phyloP scores from a whole-genome alignment of 148 eudicot species.

The Amaranthus hypochondriacus region DNA sequence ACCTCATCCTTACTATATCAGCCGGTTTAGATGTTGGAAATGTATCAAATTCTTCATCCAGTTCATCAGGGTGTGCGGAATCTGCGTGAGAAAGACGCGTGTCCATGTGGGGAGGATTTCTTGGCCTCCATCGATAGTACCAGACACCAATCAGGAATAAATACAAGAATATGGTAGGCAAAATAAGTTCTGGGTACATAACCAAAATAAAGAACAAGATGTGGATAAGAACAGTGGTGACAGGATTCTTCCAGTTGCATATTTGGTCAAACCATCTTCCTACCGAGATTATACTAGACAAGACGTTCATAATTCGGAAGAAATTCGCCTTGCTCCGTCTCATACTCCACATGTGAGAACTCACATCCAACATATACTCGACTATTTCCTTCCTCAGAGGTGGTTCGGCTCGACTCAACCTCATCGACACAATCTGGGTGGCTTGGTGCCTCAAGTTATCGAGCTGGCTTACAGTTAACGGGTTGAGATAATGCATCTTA shows the following conservation, averaged over 20 bases:
- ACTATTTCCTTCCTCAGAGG: constrained; percentile 61
- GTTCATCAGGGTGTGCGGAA: constrained; percentile 52
- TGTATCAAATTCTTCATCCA: constrained; percentile 57
- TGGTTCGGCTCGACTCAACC: constrained; percentile 66
- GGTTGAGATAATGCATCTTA: constrained; percentile 54
- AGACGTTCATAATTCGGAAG: constrained; percentile 54
- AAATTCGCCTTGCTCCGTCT: constrained; percentile 65
- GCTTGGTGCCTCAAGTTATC: constrained; percentile 65
- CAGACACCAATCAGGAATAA: constrained; percentile 56
- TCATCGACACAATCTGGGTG: constrained; percentile 52
- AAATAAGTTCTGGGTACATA: constrained; percentile 53
- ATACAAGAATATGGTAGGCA: constrained; percentile 57
- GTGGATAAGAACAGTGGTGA: constrained; percentile 56
- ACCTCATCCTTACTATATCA: constrained; percentile 52
- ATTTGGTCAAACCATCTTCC: constrained; percentile 65
- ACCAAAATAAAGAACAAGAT: constrained; percentile 52
- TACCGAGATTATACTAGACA: constrained; percentile 44
- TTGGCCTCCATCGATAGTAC: constrained; percentile 65
- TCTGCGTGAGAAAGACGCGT: constrained; percentile 58
- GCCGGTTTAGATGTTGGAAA: constrained; percentile 54
- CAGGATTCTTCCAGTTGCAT: constrained; percentile 63
- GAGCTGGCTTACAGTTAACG: constrained; percentile 53
- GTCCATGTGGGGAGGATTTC: constrained; percentile 65
- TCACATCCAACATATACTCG: constrained; percentile 58
- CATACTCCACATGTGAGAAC: constrained; percentile 73